Conservation (phyloP, 2,329 filamentous ascomycete genomes). For the Fusarium zealandicum region DNA sequence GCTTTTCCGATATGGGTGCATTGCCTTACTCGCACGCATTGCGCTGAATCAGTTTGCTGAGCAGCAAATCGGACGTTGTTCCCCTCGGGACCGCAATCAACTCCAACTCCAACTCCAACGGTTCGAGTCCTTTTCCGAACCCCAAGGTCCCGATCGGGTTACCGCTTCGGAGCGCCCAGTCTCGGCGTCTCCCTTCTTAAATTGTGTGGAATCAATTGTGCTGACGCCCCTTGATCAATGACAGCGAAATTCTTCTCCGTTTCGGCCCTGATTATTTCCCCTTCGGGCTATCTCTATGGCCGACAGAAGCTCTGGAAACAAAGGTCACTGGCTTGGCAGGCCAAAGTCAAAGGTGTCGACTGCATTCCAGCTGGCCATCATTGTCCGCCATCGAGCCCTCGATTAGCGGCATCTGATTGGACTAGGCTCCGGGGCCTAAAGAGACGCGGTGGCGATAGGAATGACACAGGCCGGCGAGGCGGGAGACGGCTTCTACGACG, state of each 20-base stretch:
- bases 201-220: too few species aligned
- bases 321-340: not conserved
- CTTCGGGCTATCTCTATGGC: too few species aligned
- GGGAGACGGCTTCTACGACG: not conserved
- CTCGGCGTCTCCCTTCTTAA: too few species aligned
- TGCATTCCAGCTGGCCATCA: conserved; percentile 19
- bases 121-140: too few species aligned
- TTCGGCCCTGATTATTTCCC: too few species aligned
- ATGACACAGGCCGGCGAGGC: conserved; percentile 5
- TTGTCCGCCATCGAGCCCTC: not conserved
- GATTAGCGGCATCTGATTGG: not conserved
- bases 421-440: conserved; percentile 2
- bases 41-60: not conserved
- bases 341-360: conserved; percentile 4
- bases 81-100: not conserved
- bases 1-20: not conserved
- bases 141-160: too few species aligned
- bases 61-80: not conserved
- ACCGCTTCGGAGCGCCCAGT: too few species aligned
- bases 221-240: too few species aligned
- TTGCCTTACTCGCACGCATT: not conserved
- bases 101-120: too few species aligned
- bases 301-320: too few species aligned
- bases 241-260: too few species aligned
- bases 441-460: not conserved